Evolutionary conservation across 2,329 filamentous ascomycete species (phyloP).

Genomic region (Stagonosporopsis vannaccii): DNA sequence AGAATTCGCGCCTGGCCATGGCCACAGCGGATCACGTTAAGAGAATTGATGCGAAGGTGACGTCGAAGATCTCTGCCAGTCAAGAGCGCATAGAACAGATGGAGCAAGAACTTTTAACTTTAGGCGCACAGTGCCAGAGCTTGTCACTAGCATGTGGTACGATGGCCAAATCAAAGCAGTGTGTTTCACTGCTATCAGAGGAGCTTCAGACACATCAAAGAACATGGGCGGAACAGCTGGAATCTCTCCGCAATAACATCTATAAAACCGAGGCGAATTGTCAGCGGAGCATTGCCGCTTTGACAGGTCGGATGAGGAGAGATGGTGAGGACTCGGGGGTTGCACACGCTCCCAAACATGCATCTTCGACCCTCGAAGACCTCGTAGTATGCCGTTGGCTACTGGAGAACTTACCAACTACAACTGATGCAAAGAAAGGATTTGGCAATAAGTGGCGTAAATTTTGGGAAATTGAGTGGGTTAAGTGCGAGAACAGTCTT

Average conservation of each 20-base stretch:
- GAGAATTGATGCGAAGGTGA: background rate
- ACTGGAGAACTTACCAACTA: background rate
- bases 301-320: background rate
- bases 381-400: constrained; percentile 1
- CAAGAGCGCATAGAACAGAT: background rate
- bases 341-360: background rate
- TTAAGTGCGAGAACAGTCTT: background rate
- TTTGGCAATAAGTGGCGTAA: background rate
- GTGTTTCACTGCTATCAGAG: too few species aligned
- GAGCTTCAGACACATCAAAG: too few species aligned
- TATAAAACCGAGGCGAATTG: too few species aligned
- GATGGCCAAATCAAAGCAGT: background rate
- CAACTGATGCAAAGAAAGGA: background rate
- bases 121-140: background rate
- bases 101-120: background rate
- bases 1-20: background rate
- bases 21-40: background rate
- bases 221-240: too few species aligned
- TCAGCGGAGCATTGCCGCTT: background rate
- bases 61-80: background rate
- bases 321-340: background rate
- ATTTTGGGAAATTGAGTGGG: background rate
- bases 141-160: background rate
- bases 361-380: background rate
- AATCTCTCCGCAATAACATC: too few species aligned